Evolutionary conservation across 78 protist species (phyloP), one percentile per base, ranked within the genome.

Genomic region (Chrysochromulina parva): DNA sequence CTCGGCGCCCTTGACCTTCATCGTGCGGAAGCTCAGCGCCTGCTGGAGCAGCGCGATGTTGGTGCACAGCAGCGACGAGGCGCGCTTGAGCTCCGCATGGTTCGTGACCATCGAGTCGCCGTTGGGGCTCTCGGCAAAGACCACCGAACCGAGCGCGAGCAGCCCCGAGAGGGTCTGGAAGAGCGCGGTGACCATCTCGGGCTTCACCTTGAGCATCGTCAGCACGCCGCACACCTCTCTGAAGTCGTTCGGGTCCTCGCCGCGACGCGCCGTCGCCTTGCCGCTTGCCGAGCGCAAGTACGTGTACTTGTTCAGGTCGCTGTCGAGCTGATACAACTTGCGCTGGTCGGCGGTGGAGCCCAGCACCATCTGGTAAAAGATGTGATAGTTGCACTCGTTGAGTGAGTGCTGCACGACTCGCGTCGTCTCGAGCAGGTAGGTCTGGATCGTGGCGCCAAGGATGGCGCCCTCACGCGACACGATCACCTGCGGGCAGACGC

Each of bases 311-410:
- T 74, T 48, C n/a, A 55, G 26, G 24, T 74, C 82, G 55, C n/a
- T 3, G 13, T 74, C 55, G 50, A 74, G 57, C 24, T 48, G 20
- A n/a, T 3, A 28, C 38, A 38, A 38, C 55, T 2, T 9, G 7
- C 57, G 57, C 55, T 17, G 71, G 10, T 10, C 71, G 71, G 24
- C 71, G 26, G 24, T 6, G 24, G n/a, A 4, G 16, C 71, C 14
- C 71, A 65, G 71, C n/a, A 17, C 26, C 50, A 93, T 59, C 88
- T 96, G 97, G 97, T 98, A 98, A 93, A 97, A 98, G 80, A 97
- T 93, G 90, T 98, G 99, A 94, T 91, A 98, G 92, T 96, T 96
- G 66, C 99, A 92, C 90, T 98, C 99, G 26, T 78, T 93, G 28
- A 48, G 93, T 19, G 88, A 89, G 54, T 95, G 98, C 71, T 16